Base-by-base conservation (phyloP, 768 basidiomycete species). In the Cubamyces sp. region DNA sequence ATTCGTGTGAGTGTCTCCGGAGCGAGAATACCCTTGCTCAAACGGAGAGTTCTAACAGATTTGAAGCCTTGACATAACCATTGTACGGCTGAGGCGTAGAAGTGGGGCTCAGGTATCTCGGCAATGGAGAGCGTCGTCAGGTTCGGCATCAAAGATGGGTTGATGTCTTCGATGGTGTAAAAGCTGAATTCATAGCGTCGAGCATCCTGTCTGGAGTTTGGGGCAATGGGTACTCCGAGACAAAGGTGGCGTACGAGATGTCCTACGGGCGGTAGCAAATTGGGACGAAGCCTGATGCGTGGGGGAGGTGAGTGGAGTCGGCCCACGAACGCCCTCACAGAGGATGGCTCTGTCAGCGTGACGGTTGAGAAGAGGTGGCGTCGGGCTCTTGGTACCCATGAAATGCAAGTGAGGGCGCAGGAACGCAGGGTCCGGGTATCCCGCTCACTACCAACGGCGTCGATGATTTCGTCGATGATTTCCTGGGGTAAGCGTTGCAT, bases 391-490 rank as follows among this genome's bases (percentile, higher is more conserved):
- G 45, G 25, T 25, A 37, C 16, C 55, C 55, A 56, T 11, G 45
- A 56, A 2, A 19, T 19, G 15, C 25, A 46, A 21, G 45, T 47
- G 5, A 46, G 55, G 3, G 55, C 23, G 15, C 55, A 56, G 19
- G 45, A 14, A 2, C 30, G 45, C n/a, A 56, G 45, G 4, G 21
- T 39, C n/a, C 9, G n/a, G 3, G 15, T 3, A n/a, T 37, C 28
- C 16, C 4, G 34, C 45, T 14, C 34, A 15, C 15, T 3, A 21
- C 34, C 55, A 5, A 47, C 55, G 8, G 45, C 39, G 21, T 56
- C 55, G 45, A 56, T 56, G 28, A 56, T 47, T 14, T 46, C 43
- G 55, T 56, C 55, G 55, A 56, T 47, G 19, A 56, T 30, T 18
- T 56, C 55, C 28, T 56, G 55, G 5, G 55, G 55, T 3, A 56